A percentile compares a stretch with the other conserved stretches of the same genome.
Conservation (phyloP, 2,329 filamentous ascomycete genomes). For the Colletotrichum gigasporum region DNA sequence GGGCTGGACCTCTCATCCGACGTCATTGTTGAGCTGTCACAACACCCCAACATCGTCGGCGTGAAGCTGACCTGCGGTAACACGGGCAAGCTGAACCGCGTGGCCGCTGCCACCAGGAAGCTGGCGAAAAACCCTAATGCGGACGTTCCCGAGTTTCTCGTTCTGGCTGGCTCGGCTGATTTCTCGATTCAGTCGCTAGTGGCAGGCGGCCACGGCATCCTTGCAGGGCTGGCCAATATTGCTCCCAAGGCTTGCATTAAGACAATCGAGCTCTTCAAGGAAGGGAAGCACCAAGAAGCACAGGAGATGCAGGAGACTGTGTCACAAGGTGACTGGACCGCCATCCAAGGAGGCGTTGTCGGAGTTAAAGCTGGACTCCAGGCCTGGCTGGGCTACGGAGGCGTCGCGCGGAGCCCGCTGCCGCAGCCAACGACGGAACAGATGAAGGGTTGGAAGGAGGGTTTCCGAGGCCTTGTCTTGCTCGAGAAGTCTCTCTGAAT, state of each 20-base stretch:
- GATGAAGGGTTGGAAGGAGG: slow-evolving; percentile 61
- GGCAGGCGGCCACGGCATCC: slow-evolving; percentile 75
- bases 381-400: slow-evolving; percentile 75
- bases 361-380: slow-evolving; percentile 76
- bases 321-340: slow-evolving; percentile 76
- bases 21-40: slow-evolving; percentile 65
- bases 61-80: slow-evolving; percentile 78
- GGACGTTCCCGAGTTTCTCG: slow-evolving; percentile 65
- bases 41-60: slow-evolving; percentile 73
- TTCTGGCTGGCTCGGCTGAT: slow-evolving; percentile 77
- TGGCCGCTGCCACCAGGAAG: slow-evolving; percentile 65
- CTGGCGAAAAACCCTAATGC: slow-evolving; percentile 43
- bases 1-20: slow-evolving; percentile 74
- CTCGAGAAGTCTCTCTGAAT: slow-evolving; percentile 59
- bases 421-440: slow-evolving; percentile 61
- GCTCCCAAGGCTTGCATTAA: slow-evolving; percentile 72
- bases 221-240: slow-evolving; percentile 78
- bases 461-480: slow-evolving; percentile 60
- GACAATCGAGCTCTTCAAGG: slow-evolving; percentile 67
- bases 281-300: slow-evolving; percentile 68
- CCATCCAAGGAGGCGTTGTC: slow-evolving; percentile 76
- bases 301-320: slow-evolving; percentile 61
- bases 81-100: slow-evolving; percentile 74
- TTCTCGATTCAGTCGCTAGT: slow-evolving; percentile 76
- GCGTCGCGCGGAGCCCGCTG: slow-evolving; percentile 55